Conservation (phyloP, 495 filamentous ascomycete genomes). For the Penicillium coprophilum region DNA sequence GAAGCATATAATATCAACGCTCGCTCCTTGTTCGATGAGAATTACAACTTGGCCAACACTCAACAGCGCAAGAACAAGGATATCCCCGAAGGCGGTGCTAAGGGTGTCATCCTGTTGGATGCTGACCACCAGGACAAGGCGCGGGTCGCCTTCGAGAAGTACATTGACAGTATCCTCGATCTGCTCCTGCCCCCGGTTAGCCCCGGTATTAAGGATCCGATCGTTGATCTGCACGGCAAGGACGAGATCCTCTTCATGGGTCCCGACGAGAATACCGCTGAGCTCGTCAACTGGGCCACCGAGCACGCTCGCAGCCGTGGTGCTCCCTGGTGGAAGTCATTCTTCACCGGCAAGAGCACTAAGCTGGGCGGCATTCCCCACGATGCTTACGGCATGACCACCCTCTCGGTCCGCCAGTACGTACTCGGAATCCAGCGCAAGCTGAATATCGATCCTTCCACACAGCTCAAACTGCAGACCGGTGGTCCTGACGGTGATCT, state of each 20-base stretch:
- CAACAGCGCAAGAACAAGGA: constrained; percentile 99
- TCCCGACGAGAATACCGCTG: constrained; percentile 97
- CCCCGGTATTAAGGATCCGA: constrained; percentile 97
- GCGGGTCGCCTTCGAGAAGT: constrained; percentile 94
- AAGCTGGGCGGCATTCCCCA: constrained; percentile 95
- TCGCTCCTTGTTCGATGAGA: constrained; percentile 94
- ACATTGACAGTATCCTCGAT: constrained; percentile 97
- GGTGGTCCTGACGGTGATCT: constrained; percentile 96
- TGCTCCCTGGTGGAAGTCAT: constrained; percentile 99
- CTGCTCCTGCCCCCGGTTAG: constrained; percentile 84
- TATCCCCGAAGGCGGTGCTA: constrained; percentile 97
- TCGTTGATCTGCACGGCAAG: constrained; percentile 91
- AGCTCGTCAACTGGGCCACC: constrained; percentile 96
- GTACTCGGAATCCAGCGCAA: constrained; percentile 97
- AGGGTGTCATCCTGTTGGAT: constrained; percentile 95
- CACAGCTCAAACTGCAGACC: constrained; percentile 90
- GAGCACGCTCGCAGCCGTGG: constrained; percentile 85
- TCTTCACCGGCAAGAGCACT: constrained; percentile 98
- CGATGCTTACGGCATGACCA: constrained; percentile 96
- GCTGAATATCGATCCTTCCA: constrained; percentile 78
- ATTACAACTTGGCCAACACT: constrained; percentile 96
- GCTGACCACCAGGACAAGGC: constrained; percentile 90
- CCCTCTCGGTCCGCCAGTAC: constrained; percentile 91
- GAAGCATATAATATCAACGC: constrained; percentile 97
- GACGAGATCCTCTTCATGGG: constrained; percentile 98